phyloP scores from a whole-genome alignment of 495 filamentous ascomycete species.

The Delitschia confertaspora region DNA sequence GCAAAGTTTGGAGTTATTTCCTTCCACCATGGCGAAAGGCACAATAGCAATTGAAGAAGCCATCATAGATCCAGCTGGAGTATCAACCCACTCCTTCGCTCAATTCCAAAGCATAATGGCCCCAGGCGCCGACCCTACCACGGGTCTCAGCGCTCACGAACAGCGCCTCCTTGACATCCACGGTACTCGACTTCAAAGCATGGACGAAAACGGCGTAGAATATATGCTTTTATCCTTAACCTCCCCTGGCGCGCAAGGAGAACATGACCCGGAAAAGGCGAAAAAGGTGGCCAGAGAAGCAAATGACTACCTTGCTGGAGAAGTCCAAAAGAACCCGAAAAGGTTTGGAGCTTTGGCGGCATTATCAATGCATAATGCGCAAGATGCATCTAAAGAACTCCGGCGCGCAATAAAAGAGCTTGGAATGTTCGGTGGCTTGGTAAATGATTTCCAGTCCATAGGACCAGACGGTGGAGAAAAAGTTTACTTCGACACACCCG shows the following conservation, averaged over 20 bases:
- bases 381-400: slow-evolving; percentile 22
- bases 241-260: slow-evolving; percentile 22
- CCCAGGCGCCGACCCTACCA: slow-evolving; percentile 9
- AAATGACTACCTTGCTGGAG: slow-evolving; percentile 25
- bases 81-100: slow-evolving; percentile 19
- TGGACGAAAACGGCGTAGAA: slow-evolving; percentile 25
- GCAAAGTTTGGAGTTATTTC: too few relatives aligned
- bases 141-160: slow-evolving; percentile 18
- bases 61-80: slow-evolving; percentile 18
- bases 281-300: slow-evolving; percentile 20
- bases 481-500: slow-evolving; percentile 20
- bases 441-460: slow-evolving; percentile 23
- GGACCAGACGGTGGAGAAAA: slow-evolving; percentile 13
- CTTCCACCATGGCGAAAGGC: slow-evolving; percentile 13
- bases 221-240: slow-evolving; percentile 23
- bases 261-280: slow-evolving; percentile 20
- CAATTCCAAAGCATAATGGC: slow-evolving; percentile 21
- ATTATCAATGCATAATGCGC: slow-evolving; percentile 20
- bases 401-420: slow-evolving; percentile 23
- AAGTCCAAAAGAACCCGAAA: slow-evolving; percentile 19
- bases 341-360: slow-evolving; percentile 24
- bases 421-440: slow-evolving; percentile 23
- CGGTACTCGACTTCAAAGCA: slow-evolving; percentile 17
- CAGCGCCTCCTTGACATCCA: slow-evolving; percentile 24
- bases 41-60: slow-evolving; percentile 25